Evolutionary conservation across 257 asterid genomes (phyloP).

Genomic region (Verbena officinalis): DNA sequence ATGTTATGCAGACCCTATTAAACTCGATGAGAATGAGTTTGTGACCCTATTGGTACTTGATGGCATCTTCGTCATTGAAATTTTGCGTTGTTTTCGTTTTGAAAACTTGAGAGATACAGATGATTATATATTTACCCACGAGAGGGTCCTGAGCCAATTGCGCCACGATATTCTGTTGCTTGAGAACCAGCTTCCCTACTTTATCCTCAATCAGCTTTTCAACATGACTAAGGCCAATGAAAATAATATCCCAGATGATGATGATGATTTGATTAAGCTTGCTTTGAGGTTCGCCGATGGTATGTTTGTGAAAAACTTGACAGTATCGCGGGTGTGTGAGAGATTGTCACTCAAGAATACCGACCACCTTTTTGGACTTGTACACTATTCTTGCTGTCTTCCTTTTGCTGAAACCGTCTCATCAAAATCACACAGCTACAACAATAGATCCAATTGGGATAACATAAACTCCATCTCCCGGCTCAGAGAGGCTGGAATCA

Average conservation of each 20-base stretch:
- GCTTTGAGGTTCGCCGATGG: neutral
- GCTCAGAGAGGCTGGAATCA: neutral
- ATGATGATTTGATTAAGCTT: neutral
- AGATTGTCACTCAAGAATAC: neutral
- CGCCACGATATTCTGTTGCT: conserved; percentile 16
- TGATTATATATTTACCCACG: conserved; percentile 9
- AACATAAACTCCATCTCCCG: neutral
- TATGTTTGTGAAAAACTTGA: neutral
- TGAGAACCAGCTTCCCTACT: conserved; percentile 26
- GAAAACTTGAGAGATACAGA: neutral
- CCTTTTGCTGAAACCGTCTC: neutral
- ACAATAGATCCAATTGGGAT: neutral
- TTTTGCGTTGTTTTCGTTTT: neutral
- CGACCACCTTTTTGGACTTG: conserved; percentile 20
- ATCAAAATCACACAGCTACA: no score
- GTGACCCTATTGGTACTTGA: conserved; percentile 15
- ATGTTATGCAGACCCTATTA: conserved; percentile 14
- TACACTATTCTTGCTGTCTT: conserved; percentile 12
- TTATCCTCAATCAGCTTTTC: conserved; percentile 18
- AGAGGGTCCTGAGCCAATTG: conserved; percentile 2
- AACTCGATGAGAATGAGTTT: neutral
- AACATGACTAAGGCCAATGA: conserved; percentile 13
- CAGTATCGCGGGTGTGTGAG: neutral
- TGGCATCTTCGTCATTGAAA: conserved; percentile 22
- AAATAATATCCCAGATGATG: neutral